Base-by-base conservation (phyloP, 768 basidiomycete species). In the Naganishia kalamii region DNA sequence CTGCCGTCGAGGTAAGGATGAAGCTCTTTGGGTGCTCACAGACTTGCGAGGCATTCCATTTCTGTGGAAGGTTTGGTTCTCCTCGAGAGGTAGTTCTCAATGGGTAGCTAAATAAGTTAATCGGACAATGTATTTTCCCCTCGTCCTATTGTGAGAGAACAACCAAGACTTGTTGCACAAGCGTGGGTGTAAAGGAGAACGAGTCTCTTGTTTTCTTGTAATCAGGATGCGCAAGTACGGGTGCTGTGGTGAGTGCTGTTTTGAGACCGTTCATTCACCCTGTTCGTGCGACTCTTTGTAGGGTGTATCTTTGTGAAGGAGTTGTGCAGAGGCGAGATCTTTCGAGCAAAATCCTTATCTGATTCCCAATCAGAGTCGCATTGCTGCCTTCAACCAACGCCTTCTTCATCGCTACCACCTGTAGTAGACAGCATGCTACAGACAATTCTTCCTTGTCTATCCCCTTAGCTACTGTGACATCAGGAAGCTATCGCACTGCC, bases 181-280 rank as follows among this genome's bases (percentile, higher is more conserved):
- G 62, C 67, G 30, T 68, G 63, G 1, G 41, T 48, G 6, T 64
- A 25, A 8, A 68, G 12, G n/a, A 65, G 32, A n/a, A 40, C 29
- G 6, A 23, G 35, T n/a, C n/a, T n/a, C n/a, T n/a, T n/a, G n/a
- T n/a, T 15, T 25, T 12, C 12, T 3, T 32, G 15, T 33, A 63
- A 23, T 65, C 32, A 35, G 27, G 57, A 33, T 60, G 40, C 1
- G 63, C 51, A 3, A 68, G 23, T 3, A 49, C 33, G 23, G 63
- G 54, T 23, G 62, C 63, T 5, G 4, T 37, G 7, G 43, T 35
- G 3, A 68, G 21, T 11, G 27, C 32, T 2, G 4, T 23, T 40
- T 68, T 68, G 5, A 68, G 41, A 1, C 29, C 27, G 7, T 59
- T 47, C 27, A 65, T 44, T n/a, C n/a, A n/a, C n/a, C n/a, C n/a